phyloP scores from a whole-genome alignment of 495 filamentous ascomycete species.

The Aspergillus cavernicola region DNA sequence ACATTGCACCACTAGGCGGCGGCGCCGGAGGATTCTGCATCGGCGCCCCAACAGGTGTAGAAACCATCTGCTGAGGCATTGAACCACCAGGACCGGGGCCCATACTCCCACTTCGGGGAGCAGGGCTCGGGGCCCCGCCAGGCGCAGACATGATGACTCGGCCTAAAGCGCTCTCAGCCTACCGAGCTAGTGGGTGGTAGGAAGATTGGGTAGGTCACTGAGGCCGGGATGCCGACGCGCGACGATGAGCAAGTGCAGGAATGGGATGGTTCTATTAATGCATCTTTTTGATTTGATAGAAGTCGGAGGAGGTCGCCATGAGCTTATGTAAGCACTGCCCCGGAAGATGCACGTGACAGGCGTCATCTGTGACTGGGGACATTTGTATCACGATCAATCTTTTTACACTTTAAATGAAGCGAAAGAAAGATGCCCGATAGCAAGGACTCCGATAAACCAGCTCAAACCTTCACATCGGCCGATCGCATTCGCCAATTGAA shows the following conservation, averaged over 20 bases:
- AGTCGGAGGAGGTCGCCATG: neutral
- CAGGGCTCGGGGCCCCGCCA: constrained; percentile 47
- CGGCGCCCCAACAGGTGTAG: constrained; percentile 35
- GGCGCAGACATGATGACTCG: constrained; percentile 40
- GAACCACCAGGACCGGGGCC: constrained; percentile 47
- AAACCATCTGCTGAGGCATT: constrained; percentile 44
- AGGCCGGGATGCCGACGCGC: constrained; percentile 4
- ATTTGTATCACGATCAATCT: neutral
- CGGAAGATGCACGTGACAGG: neutral
- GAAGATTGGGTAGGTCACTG: neutral
- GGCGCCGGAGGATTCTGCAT: constrained; percentile 37
- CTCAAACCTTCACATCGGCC: constrained; percentile 51
- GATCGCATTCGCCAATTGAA: constrained; percentile 76
- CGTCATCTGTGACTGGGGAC: neutral
- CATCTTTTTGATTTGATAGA: constrained; percentile 15
- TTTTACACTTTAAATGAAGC: neutral
- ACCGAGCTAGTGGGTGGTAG: neutral
- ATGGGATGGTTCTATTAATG: neutral
- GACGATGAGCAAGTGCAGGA: neutral
- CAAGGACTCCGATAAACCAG: constrained; percentile 15
- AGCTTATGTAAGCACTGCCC: constrained; percentile 1
- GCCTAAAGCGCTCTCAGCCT: neutral
- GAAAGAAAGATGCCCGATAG: constrained; percentile 17
- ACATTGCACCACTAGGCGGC: constrained; percentile 50
- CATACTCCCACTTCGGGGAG: constrained; percentile 50